Evolutionary conservation across 2,329 filamentous ascomycete genomes (phyloP), one percentile per base, ranked within the genome.

Genomic region (Aureobasidium sp.): DNA sequence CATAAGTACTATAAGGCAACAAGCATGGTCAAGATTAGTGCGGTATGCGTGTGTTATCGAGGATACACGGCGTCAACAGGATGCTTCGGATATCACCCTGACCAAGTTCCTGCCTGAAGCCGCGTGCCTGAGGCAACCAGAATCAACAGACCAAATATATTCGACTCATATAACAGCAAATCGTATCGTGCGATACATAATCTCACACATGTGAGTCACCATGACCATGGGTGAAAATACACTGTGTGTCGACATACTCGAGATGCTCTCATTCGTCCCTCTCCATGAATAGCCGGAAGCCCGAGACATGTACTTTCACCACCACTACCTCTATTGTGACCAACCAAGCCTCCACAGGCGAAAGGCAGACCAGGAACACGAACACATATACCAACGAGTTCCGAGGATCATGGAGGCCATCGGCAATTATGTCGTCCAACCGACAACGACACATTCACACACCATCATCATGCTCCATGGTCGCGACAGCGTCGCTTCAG

Each of bases 391-490:
- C 6, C 48, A 37, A 19, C 31, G 1, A 5, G 29, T 37, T 9
- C 31, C 31, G 6, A 37, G n/a, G 3, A n/a, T 37, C 19, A 35
- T 52, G 31, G 48, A 37, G 11, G 31, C 29, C 12, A 52, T 52
- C 12, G 31, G 37, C 19, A 17, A 37, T 2, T 37, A 61, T 50
- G 39, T 61, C 47, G 45, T 57, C 37, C 42, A 33, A 2, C 59
- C 62, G 29, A 44, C 61, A 12, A 62, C 50, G 8, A 64, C 59
- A 8, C 77, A 81, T 60, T 77, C 74, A 0, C 75, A 80, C 53
- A 80, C 77, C 0, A 63, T 80, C 44, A 77, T 81, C 40, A 72
- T 79, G 44, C 73, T 81, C 12, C 78, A 81, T 54, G 78, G 77
- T 6, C 70, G 76, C 40, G 75, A 76, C 63, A 78, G 75, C 64